Evolutionary conservation across 202 grass and related monocot genomes (phyloP).

Genomic region (Miscanthus sacchariflorus): DNA sequence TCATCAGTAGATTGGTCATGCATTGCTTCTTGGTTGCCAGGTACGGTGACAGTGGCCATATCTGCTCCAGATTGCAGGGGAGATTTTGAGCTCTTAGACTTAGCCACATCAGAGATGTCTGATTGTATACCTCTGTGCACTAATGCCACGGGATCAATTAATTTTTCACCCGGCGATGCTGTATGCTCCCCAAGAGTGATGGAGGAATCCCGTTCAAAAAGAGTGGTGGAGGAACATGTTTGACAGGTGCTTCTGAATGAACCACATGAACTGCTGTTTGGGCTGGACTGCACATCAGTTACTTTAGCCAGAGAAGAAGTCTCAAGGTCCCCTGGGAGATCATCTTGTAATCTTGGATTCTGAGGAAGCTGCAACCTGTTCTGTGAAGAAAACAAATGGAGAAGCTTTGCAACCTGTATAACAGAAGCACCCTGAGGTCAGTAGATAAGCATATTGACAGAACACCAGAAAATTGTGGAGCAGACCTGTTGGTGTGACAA

Average conservation of each 20-base stretch:
- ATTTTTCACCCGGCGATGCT: slow-evolving; percentile 24
- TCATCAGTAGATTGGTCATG: slow-evolving; percentile 53
- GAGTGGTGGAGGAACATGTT: slow-evolving; percentile 55
- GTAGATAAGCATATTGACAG: slow-evolving; percentile 35
- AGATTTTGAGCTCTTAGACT: slow-evolving; percentile 35
- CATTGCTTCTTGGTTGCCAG: slow-evolving; percentile 43
- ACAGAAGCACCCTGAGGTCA: slow-evolving; percentile 39
- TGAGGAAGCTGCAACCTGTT: slow-evolving; percentile 53
- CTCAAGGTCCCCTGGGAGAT: slow-evolving; percentile 36
- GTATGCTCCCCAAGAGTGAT: slow-evolving; percentile 43
- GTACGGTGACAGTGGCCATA: not conserved
- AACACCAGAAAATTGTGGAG: slow-evolving; percentile 35
- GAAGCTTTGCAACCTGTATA: slow-evolving; percentile 60
- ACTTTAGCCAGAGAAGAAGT: slow-evolving; percentile 49
- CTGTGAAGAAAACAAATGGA: slow-evolving; percentile 64
- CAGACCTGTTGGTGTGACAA: slow-evolving; percentile 63
- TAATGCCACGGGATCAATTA: slow-evolving; percentile 25
- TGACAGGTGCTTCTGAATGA: slow-evolving; percentile 55
- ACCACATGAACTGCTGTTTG: slow-evolving; percentile 53
- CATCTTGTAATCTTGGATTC: slow-evolving; percentile 42
- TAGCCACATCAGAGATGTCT: slow-evolving; percentile 43
- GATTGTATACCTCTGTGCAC: slow-evolving; percentile 24
- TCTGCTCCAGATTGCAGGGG: slow-evolving; percentile 42
- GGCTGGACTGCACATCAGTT: slow-evolving; percentile 50
- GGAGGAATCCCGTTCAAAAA: slow-evolving; percentile 36